These are phyloP conservation scores for Aspergillus arachidicola DNA, from an alignment of 2,329 filamentous ascomycete genomes.

Conservation along the genomic window DNA sequence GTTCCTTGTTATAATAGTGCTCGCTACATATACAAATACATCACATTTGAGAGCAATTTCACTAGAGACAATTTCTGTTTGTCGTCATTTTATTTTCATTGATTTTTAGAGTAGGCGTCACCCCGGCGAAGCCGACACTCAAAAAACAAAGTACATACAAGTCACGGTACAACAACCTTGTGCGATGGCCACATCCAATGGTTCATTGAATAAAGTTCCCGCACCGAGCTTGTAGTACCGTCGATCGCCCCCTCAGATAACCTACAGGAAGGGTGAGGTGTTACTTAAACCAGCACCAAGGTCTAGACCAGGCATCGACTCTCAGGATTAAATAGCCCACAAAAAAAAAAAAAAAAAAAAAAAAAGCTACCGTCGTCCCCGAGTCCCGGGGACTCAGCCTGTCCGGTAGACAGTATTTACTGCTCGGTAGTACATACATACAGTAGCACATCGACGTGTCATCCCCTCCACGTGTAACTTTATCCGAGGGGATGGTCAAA, in stretches of 20 bases:
- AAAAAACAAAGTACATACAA: too few species aligned
- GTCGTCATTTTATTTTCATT: not conserved
- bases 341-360: too few species aligned
- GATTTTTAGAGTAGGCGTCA: too few species aligned
- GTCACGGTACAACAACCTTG: not conserved
- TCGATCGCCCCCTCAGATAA: not conserved
- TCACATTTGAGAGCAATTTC: not conserved
- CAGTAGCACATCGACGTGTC: not conserved
- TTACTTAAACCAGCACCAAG: too few species aligned
- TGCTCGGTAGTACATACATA: not conserved
- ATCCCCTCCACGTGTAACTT: not conserved
- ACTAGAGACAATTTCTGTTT: not conserved
- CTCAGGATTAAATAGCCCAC: not conserved
- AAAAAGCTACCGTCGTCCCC: not conserved
- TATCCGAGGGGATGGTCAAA: not conserved
- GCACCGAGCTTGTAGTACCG: not conserved
- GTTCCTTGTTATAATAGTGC: not conserved
- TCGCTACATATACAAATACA: not conserved
- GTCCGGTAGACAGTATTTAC: not conserved
- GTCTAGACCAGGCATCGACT: not conserved
- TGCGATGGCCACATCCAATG: not conserved
- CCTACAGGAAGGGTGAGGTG: too few species aligned
- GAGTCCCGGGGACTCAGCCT: not conserved
- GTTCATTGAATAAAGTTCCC: not conserved
- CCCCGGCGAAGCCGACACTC: too few species aligned